Conservation (phyloP, 2,329 filamentous ascomycete species). For the Ophiostoma australiae region DNA sequence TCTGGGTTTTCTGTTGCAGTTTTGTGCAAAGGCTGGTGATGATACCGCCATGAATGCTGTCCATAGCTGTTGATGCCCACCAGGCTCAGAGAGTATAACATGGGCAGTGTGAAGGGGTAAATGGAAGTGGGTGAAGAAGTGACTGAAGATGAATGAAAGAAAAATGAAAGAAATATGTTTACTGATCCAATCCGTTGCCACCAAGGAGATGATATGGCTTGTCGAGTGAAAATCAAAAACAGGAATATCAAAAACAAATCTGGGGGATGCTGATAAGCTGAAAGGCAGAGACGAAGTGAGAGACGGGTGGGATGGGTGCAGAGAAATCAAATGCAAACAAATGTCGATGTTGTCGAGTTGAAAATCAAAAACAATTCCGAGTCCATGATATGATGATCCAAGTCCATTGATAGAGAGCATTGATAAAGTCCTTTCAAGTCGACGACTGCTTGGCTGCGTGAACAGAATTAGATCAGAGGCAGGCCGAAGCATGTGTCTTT, state of each 20-base stretch:
- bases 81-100: neutral
- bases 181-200: slow-evolving; percentile 3
- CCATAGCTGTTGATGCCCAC: slow-evolving; percentile 2
- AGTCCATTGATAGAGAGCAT: neutral
- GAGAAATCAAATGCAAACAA: neutral
- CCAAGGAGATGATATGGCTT: neutral
- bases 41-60: slow-evolving; percentile 6
- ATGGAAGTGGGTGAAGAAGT: neutral
- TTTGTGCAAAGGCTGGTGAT: neutral
- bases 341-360: neutral
- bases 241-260: neutral
- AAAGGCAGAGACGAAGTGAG: neutral
- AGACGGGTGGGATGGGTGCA: neutral
- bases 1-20: slow-evolving; percentile 9
- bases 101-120: neutral
- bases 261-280: neutral
- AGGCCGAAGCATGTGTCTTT: neutral
- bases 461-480: slow-evolving; percentile 15
- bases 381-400: neutral
- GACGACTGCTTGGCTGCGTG: slow-evolving; percentile 9
- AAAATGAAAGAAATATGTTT: neutral
- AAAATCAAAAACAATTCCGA: slow-evolving; percentile 18
- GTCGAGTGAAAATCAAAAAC: neutral
- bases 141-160: slow-evolving; percentile 26
- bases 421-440: neutral